Percentiles rank a stretch among this genome's conserved stretches.
phyloP scores from a whole-genome alignment of 257 asterid genomes.

The Solanum chmielewskii region DNA sequence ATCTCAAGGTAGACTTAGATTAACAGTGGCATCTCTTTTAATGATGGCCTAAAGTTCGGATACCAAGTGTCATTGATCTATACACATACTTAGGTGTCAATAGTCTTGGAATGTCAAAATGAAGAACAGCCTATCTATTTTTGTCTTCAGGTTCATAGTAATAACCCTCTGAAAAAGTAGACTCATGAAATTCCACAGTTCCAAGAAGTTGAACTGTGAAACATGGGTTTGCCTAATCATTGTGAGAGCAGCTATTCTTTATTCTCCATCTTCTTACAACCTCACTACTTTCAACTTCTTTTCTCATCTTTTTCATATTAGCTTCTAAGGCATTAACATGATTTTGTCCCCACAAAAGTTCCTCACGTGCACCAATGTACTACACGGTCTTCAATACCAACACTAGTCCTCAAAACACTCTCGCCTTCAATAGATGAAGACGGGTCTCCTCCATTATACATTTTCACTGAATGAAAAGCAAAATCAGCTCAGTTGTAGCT shows the following conservation, averaged over 20 bases:
- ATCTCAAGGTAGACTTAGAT: background rate
- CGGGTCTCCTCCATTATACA: background rate
- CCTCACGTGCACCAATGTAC: background rate
- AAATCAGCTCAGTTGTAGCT: background rate
- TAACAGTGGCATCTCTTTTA: background rate
- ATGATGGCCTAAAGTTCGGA: background rate
- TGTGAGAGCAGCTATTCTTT: background rate
- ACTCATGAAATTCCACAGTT: background rate
- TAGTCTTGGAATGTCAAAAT: background rate
- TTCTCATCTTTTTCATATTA: background rate
- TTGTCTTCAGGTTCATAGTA: background rate
- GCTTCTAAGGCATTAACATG: background rate
- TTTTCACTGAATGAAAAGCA: background rate
- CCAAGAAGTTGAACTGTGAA: background rate
- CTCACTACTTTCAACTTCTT: background rate
- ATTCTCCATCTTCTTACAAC: background rate
- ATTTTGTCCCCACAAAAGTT: background rate
- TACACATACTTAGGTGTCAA: background rate
- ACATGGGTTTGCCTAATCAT: background rate
- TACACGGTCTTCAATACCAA: background rate
- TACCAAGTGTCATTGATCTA: background rate
- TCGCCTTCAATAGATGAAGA: background rate
- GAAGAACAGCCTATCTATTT: background rate
- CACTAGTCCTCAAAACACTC: background rate
- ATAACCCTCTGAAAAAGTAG: background rate